A percentile compares a stretch with the other conserved stretches of the same genome.
phyloP scores from a whole-genome alignment of 2,329 filamentous ascomycete genomes.

The Alternaria postmessia region DNA sequence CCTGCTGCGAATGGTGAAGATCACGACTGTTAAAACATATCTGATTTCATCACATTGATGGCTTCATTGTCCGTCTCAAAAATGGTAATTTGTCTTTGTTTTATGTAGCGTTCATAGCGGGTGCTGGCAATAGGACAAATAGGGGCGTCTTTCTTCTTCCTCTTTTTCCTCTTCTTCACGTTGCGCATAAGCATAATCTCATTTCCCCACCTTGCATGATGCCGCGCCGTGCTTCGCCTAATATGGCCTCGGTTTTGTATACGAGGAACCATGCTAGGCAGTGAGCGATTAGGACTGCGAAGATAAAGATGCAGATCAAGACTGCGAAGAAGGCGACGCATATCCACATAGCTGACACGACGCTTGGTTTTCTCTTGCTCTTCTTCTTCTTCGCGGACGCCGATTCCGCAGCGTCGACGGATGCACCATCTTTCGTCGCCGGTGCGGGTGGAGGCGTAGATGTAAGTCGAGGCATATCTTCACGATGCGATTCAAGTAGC shows the following conservation, averaged over 20 bases:
- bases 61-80: background rate
- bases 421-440: background rate
- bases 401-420: background rate
- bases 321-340: constrained; percentile 15
- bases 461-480: background rate
- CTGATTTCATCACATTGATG: background rate
- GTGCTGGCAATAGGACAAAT: no score
- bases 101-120: background rate
- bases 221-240: constrained; percentile 34
- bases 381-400: background rate
- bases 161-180: background rate
- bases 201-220: constrained; percentile 41
- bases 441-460: background rate
- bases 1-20: background rate
- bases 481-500: background rate
- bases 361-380: background rate
- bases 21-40: background rate
- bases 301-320: constrained; percentile 26
- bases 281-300: constrained; percentile 37
- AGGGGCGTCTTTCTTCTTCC: background rate
- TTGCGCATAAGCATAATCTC: constrained; percentile 41
- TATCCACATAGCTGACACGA: constrained; percentile 11
- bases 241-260: constrained; percentile 38
- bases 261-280: constrained; percentile 40
- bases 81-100: background rate